A percentile compares a stretch with the other conserved stretches of the same genome.
Conservation (phyloP, 2,329 filamentous ascomycete genomes). For the Pseudogymnoascus sp. region DNA sequence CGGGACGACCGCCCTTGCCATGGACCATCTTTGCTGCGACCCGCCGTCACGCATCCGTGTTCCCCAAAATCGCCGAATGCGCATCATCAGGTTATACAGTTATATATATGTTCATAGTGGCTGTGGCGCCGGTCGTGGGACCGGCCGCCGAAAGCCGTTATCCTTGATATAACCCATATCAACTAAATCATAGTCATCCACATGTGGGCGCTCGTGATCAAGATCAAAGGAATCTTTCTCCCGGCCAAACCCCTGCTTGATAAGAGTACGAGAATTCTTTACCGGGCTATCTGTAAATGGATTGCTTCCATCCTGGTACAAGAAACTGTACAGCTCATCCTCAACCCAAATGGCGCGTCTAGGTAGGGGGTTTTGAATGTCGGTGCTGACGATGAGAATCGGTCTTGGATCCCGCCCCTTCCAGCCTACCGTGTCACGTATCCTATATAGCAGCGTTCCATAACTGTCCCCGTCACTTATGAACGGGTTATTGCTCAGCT, state of each 20-base stretch:
- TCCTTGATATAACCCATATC: neutral
- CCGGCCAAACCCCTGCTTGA: neutral
- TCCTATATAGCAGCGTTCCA: slow-evolving; percentile 18
- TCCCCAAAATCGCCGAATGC: no score
- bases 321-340: slow-evolving; percentile 13
- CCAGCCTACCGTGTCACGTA: slow-evolving; percentile 19
- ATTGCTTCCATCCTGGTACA: slow-evolving; percentile 10
- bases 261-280: neutral
- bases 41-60: no score
- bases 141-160: no score
- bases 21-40: no score
- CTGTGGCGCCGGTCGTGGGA: no score
- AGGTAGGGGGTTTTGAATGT: slow-evolving; percentile 10
- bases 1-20: no score
- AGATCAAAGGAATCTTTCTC: neutral
- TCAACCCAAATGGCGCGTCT: neutral
- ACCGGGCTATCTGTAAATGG: slow-evolving; percentile 12
- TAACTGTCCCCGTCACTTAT: slow-evolving; percentile 11
- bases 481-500: slow-evolving; percentile 31
- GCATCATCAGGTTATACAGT: no score
- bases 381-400: slow-evolving; percentile 8
- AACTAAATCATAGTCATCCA: neutral
- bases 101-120: no score
- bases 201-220: neutral
- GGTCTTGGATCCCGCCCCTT: slow-evolving; percentile 12